phyloP scores from a whole-genome alignment of 2,329 filamentous ascomycete genomes.

The Ophiosphaerella korrae region DNA sequence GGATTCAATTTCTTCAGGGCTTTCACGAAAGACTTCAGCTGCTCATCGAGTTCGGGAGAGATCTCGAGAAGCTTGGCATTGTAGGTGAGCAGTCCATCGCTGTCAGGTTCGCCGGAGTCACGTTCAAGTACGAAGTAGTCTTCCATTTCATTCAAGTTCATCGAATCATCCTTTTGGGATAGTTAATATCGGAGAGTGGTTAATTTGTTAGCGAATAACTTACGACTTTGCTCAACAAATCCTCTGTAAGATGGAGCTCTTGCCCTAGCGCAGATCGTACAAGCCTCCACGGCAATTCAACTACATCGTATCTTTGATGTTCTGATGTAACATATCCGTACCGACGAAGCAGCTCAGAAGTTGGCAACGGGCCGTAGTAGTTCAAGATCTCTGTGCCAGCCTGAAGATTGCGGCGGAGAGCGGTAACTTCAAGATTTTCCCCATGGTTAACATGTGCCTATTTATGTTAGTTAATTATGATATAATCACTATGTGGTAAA shows the following conservation, averaged over 20 bases:
- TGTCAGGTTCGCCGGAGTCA: conserved; percentile 27
- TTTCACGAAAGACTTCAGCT: conserved; percentile 21
- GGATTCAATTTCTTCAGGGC: conserved; percentile 16
- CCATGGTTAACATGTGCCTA: conserved; percentile 33
- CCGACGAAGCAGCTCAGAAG: conserved; percentile 26
- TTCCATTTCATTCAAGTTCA: conserved; percentile 16
- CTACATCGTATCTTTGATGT: conserved; percentile 26
- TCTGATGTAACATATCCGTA: conserved; percentile 30
- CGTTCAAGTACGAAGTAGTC: conserved; percentile 29
- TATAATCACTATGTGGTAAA: not conserved
- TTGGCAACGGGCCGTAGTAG: conserved; percentile 30
- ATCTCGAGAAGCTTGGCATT: conserved; percentile 15
- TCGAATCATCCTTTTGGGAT: conserved; percentile 6
- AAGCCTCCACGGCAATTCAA: conserved; percentile 19
- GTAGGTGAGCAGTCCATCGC: conserved; percentile 20
- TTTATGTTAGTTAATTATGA: not conserved
- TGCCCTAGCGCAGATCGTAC: conserved; percentile 12
- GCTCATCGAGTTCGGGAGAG: conserved; percentile 22
- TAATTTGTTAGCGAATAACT: not conserved
- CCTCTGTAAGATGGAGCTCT: conserved; percentile 7
- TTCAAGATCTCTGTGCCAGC: conserved; percentile 27
- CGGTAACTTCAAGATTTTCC: conserved; percentile 20
- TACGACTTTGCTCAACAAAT: conserved; percentile 10
- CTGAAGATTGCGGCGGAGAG: conserved; percentile 16
- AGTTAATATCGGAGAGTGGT: not conserved